Base-by-base conservation (phyloP, 2,329 filamentous ascomycete species). In the Ophiostoma fasciatum region DNA sequence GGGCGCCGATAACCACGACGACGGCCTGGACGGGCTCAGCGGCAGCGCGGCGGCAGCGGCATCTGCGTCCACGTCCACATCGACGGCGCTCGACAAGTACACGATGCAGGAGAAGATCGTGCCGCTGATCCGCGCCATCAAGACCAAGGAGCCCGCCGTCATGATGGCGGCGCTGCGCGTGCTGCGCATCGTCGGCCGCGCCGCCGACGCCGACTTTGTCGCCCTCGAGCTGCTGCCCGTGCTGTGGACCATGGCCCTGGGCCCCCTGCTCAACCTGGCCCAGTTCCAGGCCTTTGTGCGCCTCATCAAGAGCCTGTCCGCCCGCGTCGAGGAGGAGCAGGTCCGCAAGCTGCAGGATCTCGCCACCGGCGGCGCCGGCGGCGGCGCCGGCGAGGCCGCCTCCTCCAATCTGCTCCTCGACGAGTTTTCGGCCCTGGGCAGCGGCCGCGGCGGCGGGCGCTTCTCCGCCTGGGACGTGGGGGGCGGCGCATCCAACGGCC, bases 91-190 rank as follows among this genome's bases (percentile, higher is more conserved):
- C 20, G 90, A 98, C 61, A 96, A 96, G 55, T 96, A 90, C 51
- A 96, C 90, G 0, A 88, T 98, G 61, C 90, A 98, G 54, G 90
- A 98, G 53, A 96, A 94, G 61, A 82, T 98, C 23, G 72, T 96
- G 0, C 90, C 90, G 0, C 61, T 96, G 5, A 67, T 98, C 42
- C 85, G 82, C 50, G 85, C 68, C 2, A 96, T 98, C 61, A 96
- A 94, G 58, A 98, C 90, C 0, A 96, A 94, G 53, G 90, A 98
- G 54, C 90, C 90, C 0, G 87, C 85, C 7, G 90, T 98, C 9
- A 96, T 96, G 82, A 81, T 96, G 65, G 87, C 88, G 6, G 80
- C 85, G 1, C 64, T 96, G 23, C 78, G 78, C 37, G 84, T 94
- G 1, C 75, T 96, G 45, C 74, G 72, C 33, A 80, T 94, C 33